Conservation (phyloP, 2,329 filamentous ascomycete genomes). For the Penicillium vulpinum region DNA sequence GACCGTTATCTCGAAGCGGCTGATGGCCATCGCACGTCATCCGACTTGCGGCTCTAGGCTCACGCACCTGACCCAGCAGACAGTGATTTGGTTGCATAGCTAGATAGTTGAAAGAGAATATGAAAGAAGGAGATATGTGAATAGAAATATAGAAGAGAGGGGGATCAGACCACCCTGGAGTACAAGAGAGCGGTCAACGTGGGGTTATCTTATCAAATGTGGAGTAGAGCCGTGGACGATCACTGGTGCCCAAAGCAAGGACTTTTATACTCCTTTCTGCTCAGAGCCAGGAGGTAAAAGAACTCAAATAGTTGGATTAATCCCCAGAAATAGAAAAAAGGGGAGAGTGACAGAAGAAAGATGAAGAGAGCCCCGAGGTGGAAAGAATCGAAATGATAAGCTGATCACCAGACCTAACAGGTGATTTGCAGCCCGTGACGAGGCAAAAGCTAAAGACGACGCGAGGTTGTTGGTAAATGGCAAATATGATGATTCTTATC, state of each 20-base stretch:
- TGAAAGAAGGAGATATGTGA: not conserved
- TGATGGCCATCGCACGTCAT: conserved; percentile 37
- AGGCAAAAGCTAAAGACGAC: conserved; percentile 4
- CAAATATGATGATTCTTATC: not conserved
- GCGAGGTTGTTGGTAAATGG: not conserved
- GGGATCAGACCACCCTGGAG: conserved; percentile 22
- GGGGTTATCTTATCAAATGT: conserved; percentile 30
- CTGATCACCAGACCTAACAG: conserved; percentile 29
- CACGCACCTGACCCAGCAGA: conserved; percentile 38
- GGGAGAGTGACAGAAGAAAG: not conserved
- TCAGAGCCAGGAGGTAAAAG: not conserved
- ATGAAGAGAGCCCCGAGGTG: not conserved
- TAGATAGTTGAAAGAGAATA: not conserved
- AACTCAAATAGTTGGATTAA: not conserved
- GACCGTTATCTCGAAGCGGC: conserved; percentile 33
- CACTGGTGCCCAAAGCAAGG: conserved; percentile 22
- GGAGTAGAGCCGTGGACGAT: too few species aligned
- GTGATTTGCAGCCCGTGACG: conserved; percentile 27
- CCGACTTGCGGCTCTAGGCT: conserved; percentile 33
- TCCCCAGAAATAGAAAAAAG: not conserved
- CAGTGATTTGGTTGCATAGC: conserved; percentile 45
- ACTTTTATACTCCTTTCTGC: not conserved
- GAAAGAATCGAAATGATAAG: conserved; percentile 19
- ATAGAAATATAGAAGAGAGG: conserved; percentile 7
- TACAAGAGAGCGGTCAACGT: conserved; percentile 27